phyloP scores from a whole-genome alignment of 345 rosid species.

The Atalantia buxifolia region DNA sequence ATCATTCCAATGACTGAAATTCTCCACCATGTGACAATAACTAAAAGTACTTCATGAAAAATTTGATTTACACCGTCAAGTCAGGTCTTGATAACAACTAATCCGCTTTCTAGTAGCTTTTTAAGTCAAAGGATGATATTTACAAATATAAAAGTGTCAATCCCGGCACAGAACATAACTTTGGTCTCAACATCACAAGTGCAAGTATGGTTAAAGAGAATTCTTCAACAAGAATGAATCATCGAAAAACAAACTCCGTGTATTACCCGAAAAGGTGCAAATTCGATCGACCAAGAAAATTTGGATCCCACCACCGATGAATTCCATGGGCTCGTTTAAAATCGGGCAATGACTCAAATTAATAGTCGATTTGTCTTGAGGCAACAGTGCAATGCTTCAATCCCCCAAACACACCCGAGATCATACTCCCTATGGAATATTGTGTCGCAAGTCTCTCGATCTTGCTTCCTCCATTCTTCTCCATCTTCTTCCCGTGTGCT shows the following conservation, averaged over 20 bases:
- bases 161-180: not conserved
- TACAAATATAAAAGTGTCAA: not conserved
- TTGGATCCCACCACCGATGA: slow-evolving; percentile 75
- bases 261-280: slow-evolving; percentile 22
- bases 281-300: slow-evolving; percentile 32
- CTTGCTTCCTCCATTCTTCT: slow-evolving; percentile 46
- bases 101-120: not conserved
- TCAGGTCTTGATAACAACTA: not conserved
- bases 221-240: not conserved
- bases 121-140: not conserved
- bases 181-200: not conserved
- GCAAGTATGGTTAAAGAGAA: not conserved
- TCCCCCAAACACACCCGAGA: slow-evolving; percentile 26
- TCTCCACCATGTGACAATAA: not conserved
- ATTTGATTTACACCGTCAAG: not conserved
- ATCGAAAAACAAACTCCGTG: not conserved
- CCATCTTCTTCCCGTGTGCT: slow-evolving; percentile 69
- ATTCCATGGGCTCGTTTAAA: slow-evolving; percentile 64
- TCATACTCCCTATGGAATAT: slow-evolving; percentile 39
- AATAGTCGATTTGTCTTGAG: slow-evolving; percentile 46
- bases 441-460: slow-evolving; percentile 49
- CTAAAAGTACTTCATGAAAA: not conserved
- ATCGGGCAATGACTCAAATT: slow-evolving; percentile 35
- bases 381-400: slow-evolving; percentile 56
- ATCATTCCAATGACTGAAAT: not conserved